phyloP scores from a whole-genome alignment of 139 green algal genomes.

The Coccomyxa sp. region DNA sequence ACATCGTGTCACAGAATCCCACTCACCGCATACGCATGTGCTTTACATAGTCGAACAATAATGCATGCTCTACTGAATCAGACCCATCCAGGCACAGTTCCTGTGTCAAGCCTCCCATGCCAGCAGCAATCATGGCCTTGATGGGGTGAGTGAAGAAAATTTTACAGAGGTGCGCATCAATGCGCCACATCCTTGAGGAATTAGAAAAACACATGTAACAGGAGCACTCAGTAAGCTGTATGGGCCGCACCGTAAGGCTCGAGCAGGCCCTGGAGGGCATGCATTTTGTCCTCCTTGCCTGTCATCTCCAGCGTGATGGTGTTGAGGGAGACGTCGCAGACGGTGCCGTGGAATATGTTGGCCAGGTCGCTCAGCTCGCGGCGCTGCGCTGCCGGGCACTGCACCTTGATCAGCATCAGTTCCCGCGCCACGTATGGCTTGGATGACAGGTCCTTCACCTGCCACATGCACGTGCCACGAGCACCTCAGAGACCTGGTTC shows the following conservation, averaged over 20 bases:
- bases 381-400: conserved; percentile 58
- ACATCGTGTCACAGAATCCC: no score
- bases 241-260: conserved; percentile 64
- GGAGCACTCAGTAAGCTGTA: neutral
- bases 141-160: neutral
- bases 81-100: no score
- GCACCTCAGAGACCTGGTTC: neutral
- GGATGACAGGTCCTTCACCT: conserved; percentile 69
- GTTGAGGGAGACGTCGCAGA: conserved; percentile 68
- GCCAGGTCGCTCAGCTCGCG: conserved; percentile 82
- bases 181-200: no score
- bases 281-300: conserved; percentile 89
- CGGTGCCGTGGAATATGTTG: conserved; percentile 81
- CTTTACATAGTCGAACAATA: neutral
- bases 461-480: neutral
- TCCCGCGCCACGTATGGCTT: conserved; percentile 79
- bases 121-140: no score
- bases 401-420: conserved; percentile 95
- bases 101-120: no score
- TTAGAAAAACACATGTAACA: neutral
- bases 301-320: conserved; percentile 88
- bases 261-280: conserved; percentile 75
- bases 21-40: neutral
- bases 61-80: neutral
- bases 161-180: no score